phyloP scores from a whole-genome alignment of 208 protist genomes.

The Leishmania turanica region DNA sequence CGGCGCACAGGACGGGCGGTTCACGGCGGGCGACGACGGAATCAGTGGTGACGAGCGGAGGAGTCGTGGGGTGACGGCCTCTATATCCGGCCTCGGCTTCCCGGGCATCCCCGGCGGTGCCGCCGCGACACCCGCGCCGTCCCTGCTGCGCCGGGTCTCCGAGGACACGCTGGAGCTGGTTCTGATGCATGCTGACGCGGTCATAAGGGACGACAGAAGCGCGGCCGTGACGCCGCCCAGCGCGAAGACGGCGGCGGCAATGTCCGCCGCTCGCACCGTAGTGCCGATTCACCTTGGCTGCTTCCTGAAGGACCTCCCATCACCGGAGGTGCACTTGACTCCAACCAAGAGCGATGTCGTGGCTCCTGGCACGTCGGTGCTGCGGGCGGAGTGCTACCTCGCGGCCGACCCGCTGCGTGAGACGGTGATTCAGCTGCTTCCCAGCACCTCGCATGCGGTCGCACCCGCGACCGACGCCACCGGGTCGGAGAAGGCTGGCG shows the following conservation, averaged over 20 bases:
- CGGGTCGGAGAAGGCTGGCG: not conserved
- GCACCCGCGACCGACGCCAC: not conserved
- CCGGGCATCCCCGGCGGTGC: not conserved
- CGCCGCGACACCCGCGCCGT: not conserved
- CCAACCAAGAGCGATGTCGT: not conserved
- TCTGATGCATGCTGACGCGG: constrained; percentile 15
- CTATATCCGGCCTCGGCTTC: not conserved
- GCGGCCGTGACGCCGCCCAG: not conserved
- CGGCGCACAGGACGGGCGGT: not conserved
- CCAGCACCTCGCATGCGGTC: not conserved
- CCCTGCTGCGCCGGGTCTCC: constrained; percentile 11
- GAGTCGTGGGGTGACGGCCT: constrained; percentile 1
- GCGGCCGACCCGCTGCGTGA: constrained; percentile 26
- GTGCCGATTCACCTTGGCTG: constrained; percentile 28
- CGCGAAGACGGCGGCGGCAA: not conserved
- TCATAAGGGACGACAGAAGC: not conserved
- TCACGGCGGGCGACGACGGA: not conserved
- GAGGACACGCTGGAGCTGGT: constrained; percentile 21
- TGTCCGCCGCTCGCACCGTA: constrained; percentile 25
- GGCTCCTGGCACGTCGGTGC: not conserved
- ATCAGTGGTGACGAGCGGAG: not conserved
- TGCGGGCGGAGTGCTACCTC: constrained; percentile 13
- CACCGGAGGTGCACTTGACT: constrained; percentile 21
- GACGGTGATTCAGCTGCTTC: constrained; percentile 25
- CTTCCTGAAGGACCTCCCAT: constrained; percentile 17